Base-by-base conservation (phyloP, 768 basidiomycete species). In the Leccinellum luteum region DNA sequence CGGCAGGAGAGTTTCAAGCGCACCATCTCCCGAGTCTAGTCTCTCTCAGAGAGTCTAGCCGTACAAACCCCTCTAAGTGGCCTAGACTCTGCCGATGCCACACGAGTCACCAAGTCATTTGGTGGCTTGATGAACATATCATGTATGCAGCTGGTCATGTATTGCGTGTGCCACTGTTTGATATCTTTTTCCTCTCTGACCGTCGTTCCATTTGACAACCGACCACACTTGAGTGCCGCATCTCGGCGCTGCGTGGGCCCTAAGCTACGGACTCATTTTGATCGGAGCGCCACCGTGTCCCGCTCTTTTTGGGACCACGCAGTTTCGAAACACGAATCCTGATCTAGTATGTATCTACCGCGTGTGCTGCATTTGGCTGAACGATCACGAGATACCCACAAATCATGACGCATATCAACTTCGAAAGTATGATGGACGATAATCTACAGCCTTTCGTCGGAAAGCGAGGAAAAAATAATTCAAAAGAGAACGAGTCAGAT, bases 231-330 rank as follows among this genome's bases (percentile, higher is more conserved):
- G n/a, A 41, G 38, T 41, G 38, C n/a, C 38, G 35, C 35, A 41
- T 49, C 66, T 65, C 56, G 56, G 38, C 50, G 56, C 51, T 67
- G 55, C 21, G 56, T 51, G 60, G 52, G 51, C 27, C 21, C 27
- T 31, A 48, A 47, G 6, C n/a, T 21, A 30, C 45, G 41, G 41
- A 10, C 52, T 47, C 17, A 44, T 55, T 38, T 59, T 43, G 30
- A 56, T 65, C 51, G 49, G 62, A 61, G 55, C 69, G 69, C 69
- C 68, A 69, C 69, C 48, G 59, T 57, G 61, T 57, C 61, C 55
- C 34, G 51, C 34, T 54, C 30, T 48, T n/a, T 30, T 45, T 44
- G 32, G 38, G 32, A 31, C 48, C 4, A 41, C 21, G n/a, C n/a
- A 58, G 48, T 35, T 27, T n/a, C 23, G 17, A 48, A 54, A 54